These are phyloP conservation scores for Bassia scoparia DNA, from an alignment of 148 eudicot genomes.

Conservation along the genomic window DNA sequence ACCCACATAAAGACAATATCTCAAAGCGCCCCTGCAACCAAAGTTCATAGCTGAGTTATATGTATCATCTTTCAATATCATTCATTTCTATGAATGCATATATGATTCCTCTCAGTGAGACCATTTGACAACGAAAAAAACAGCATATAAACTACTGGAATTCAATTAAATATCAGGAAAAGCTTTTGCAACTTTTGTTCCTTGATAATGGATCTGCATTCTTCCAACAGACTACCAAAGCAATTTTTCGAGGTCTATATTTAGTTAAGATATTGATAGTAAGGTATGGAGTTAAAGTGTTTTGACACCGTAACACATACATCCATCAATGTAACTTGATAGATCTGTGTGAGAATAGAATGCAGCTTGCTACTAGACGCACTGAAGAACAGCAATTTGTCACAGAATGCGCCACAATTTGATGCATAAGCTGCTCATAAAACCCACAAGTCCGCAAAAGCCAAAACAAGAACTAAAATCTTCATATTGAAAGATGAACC, in stretches of 20 bases:
- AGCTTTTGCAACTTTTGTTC: no score
- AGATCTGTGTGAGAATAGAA: not conserved
- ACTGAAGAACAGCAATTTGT: not conserved
- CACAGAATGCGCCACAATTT: not conserved
- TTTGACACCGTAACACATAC: not conserved
- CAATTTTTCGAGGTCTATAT: not conserved
- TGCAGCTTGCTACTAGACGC: not conserved
- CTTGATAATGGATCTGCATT: not conserved
- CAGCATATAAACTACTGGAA: no score
- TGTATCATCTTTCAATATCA: not conserved
- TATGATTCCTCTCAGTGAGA: no score
- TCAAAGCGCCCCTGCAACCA: slow-evolving; percentile 77
- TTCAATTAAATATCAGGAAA: not conserved
- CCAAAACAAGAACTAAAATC: not conserved
- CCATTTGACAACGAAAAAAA: no score
- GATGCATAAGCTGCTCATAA: not conserved
- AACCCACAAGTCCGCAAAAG: not conserved
- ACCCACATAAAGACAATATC: slow-evolving; percentile 63
- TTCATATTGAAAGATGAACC: no score
- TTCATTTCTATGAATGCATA: not conserved
- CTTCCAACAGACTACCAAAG: not conserved
- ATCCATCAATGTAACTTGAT: no score
- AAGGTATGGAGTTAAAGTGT: not conserved
- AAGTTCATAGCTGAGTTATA: not conserved
- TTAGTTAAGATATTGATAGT: not conserved